phyloP scores from a whole-genome alignment of 371 early-diverging fungal species.

The Globomyces sp. region DNA sequence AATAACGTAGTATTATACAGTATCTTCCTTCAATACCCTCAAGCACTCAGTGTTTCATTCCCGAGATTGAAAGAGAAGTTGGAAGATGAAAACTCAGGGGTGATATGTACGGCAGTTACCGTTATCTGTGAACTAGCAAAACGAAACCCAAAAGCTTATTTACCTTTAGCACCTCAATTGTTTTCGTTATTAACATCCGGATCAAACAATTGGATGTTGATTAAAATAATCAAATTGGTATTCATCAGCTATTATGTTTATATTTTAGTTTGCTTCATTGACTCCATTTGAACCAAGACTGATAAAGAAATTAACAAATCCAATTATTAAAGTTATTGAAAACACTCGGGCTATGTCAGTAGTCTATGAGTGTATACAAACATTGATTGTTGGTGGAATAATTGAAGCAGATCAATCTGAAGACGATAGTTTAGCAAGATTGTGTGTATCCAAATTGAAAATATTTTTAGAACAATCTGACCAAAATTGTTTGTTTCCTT shows the following conservation, averaged over 20 bases:
- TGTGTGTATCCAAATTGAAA: slow-evolving; percentile 85
- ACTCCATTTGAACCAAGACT: slow-evolving; percentile 92
- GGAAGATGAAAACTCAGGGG: slow-evolving; percentile 93
- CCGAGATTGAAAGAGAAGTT: slow-evolving; percentile 84
- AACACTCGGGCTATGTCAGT: slow-evolving; percentile 91
- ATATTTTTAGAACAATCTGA: slow-evolving; percentile 84
- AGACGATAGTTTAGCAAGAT: slow-evolving; percentile 36
- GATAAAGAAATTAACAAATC: slow-evolving; percentile 82
- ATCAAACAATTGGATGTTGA: slow-evolving; percentile 96
- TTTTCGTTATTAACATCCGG: slow-evolving; percentile 85
- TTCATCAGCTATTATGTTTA: slow-evolving; percentile 9
- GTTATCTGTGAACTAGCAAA: slow-evolving; percentile 94
- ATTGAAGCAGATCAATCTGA: slow-evolving; percentile 48
- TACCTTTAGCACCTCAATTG: slow-evolving; percentile 90
- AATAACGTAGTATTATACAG: slow-evolving; percentile 66
- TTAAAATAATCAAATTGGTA: slow-evolving; percentile 95
- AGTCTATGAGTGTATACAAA: slow-evolving; percentile 92
- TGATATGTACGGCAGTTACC: slow-evolving; percentile 88
- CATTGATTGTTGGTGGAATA: slow-evolving; percentile 87
- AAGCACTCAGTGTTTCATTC: slow-evolving; percentile 80
- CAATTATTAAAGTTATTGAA: slow-evolving; percentile 79
- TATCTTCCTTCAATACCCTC: slow-evolving; percentile 85
- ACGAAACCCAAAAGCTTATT: slow-evolving; percentile 85
- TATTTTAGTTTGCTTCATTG: slow-evolving; percentile 78
- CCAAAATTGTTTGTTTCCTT: slow-evolving; percentile 72